Evolutionary conservation across 2,329 filamentous ascomycete species (phyloP), one percentile per base, ranked within the genome.

Genomic region (Colletotrichum sp.): DNA sequence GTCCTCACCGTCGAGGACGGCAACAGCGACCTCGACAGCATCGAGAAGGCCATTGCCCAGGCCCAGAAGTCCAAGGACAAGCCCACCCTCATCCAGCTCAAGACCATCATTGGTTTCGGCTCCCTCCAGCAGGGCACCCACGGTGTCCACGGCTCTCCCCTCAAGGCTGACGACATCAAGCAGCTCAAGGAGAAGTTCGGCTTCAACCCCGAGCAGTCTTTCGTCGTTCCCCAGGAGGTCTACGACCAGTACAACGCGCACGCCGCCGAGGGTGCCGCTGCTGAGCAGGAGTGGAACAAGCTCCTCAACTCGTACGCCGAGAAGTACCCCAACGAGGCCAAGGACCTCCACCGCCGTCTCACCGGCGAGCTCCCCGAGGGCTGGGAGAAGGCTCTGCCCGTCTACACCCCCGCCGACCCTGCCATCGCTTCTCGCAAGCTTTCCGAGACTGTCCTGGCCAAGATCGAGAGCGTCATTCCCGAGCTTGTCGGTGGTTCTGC

Each of bases 401-500:
- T 94, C 81, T 99, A 99, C 91, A 98, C 95, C 84, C 92, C 96
- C 77, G 89, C 90, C 59, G 97, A 99, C 85, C 80, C 93, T 65
- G 96, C 97, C 75, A 90, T 98, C 80, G 97, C 97, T 79, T 97
- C 96, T 80, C 94, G 97, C 85, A 99, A 99, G 91, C 94, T 99
- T 76, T 99, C 96, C 79, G 96, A 99, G 92, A 94, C 92, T 77
- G 96, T 99, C 75, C 93, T 99, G 79, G 91, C 94, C 89, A 96
- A 96, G 87, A 93, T 99, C 82, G 92, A 98, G 90, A 87, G 91
- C 68, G 92, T 89, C 79, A 85, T 99, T 71, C 97, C 97, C 80
- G 97, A 99, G 88, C 93, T 99, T 75, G 87, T 99, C 77, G 98
- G 96, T 85, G 97, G 97, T 82, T 99, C 97, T 79, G 97, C 97